Evolutionary conservation across 2,329 filamentous ascomycete genomes (phyloP), one percentile per base, ranked within the genome.

Genomic region (Trichocomaceae sp.): DNA sequence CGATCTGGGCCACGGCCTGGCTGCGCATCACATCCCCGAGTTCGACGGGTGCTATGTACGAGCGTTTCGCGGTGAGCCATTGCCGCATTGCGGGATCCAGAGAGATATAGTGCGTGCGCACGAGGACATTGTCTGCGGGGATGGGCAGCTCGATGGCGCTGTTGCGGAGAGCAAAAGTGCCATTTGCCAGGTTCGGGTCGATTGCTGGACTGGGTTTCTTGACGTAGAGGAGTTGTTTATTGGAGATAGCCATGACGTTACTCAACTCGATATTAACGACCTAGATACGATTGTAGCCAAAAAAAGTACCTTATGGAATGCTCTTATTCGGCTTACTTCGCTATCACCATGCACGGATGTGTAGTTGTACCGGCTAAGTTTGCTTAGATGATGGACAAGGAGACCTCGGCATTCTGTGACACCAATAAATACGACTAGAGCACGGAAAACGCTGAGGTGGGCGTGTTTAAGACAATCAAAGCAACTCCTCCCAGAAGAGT

Each of bases 11-110:
- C 57, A 87, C 79, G 57, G 76, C 77, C 20, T 69, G 67, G 37
- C 84, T 84, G 61, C 85, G 83, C 86, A 90, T 90, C 33, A 80
- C 75, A 56, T 82, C 83, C 62, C 83, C 84, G 57, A 86, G 80
- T 59, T 83, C 73, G 26, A 90, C 84, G 7, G 86, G 84, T 0
- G 85, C 83, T 1, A 87, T 66, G 69, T 90, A 90, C 1, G 85
- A 81, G 29, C 80, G 74, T 37, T 73, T 71, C 49, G 75, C 76
- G 58, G 72, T 85, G 19, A 90, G 70, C 84, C 84, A 88, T 56
- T 82, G 82, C 62, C 86, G 80, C 85, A 88, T 88, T n/a, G 86
- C 85, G 1, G 86, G 86, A 69, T 89, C 86, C 39, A 89, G 76
- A 9, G 83, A 85, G 45, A 88, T 76, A 64, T 88, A 88, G 57